Conservation (phyloP, 2,329 filamentous ascomycete genomes). For the Fusarium sp. region DNA sequence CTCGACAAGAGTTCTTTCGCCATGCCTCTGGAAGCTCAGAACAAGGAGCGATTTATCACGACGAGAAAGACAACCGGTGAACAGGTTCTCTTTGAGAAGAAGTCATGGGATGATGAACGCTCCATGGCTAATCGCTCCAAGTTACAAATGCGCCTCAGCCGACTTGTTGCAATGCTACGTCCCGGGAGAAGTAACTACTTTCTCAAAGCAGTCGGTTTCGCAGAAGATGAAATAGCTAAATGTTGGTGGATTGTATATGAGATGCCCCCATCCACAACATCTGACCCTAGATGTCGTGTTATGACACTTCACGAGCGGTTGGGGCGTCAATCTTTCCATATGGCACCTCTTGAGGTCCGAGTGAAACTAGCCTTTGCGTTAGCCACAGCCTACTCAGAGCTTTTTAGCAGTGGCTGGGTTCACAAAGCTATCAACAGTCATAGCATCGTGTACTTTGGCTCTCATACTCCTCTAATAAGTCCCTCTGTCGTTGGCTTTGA, state of each 20-base stretch:
- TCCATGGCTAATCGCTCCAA: constrained; percentile 1
- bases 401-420: neutral
- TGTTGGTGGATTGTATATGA: constrained; percentile 8
- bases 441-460: neutral
- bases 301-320: neutral
- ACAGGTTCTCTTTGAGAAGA: neutral
- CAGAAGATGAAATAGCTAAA: neutral
- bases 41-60: neutral
- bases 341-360: neutral
- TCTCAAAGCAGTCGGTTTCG: neutral
- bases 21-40: rapidly evolving
- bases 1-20: neutral
- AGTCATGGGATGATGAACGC: neutral
- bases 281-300: rapidly evolving
- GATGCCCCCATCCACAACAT: neutral
- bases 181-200: neutral
- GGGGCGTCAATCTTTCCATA: neutral
- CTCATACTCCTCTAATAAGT: rapidly evolving
- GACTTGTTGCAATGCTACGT: neutral
- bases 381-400: neutral
- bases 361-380: neutral
- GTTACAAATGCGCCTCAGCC: neutral
- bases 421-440: constrained; percentile 1
- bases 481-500: neutral
- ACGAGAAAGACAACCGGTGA: neutral